Base-by-base conservation (phyloP, 176 grass and related monocot species). In the Rhynchospora tenuis region DNA sequence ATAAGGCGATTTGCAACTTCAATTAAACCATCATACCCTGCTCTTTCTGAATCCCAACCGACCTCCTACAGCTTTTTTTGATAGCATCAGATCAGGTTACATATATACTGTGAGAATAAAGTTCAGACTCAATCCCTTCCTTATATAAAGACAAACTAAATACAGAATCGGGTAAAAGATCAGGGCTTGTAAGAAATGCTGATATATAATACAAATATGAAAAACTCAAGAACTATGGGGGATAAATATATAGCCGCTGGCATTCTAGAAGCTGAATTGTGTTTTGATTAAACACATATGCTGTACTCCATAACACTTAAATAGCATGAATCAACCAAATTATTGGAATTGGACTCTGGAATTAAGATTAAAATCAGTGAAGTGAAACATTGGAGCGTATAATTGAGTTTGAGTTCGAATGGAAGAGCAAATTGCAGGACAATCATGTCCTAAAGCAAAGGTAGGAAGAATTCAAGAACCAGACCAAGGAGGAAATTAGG, bases 41-140 rank as follows among this genome's bases (percentile, higher is more conserved):
- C 78, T 42, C 90, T 98, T 61, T 91, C 81, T 29, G 95, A 98
- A 88, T 98, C 95, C 92, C 92, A 93, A 81, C 89, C 90, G 85
- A 94, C 85, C 89, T 91, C 95, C 95, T 94, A 98, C 89, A 98
- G 82, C 92, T 90, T 91, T 86, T 88, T 52, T 70, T 24, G 19
- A 58, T 44, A 9, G 19, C 19, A 46, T 16, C 45, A 75, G 22
- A 74, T 51, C 20, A 74, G 47, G 50, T 74, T 26, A 73, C 45
- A 24, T 27, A 15, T 15, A 22, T 51, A 42, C 11, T 73, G 44
- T 6, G 22, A 13, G 45, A 50, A 73, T 3, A 14, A 73, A 73
- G 1, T 48, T 73, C 1, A 51, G 44, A 73, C n/a, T 50, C 4
- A 73, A 23, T 48, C 64, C 7, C 5, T 6, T n/a, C 16, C 33